Conservation (phyloP, 2,329 filamentous ascomycete genomes). For the Hirsutella rhossiliensis region DNA sequence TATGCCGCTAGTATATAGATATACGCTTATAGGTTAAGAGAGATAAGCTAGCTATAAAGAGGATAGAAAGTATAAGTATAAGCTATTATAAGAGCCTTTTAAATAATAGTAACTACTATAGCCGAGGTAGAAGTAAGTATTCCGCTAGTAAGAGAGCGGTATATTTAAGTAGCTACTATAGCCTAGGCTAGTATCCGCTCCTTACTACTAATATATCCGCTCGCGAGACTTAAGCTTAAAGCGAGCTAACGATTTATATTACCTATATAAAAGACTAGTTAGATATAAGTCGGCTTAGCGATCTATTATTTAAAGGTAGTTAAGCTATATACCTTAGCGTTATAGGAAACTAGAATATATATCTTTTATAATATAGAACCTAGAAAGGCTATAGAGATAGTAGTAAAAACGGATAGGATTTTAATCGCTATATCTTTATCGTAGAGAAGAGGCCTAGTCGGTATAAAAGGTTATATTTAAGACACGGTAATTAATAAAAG, state of each 20-base stretch:
- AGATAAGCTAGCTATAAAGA: neutral
- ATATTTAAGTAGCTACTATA: neutral
- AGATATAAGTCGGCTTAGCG: neutral
- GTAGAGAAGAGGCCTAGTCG: slow-evolving; percentile 1
- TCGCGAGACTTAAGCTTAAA: neutral
- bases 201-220: neutral
- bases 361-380: neutral
- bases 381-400: too few species aligned
- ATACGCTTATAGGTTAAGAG: neutral
- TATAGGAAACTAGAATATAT: neutral
- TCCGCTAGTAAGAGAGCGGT: neutral
- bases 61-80: slow-evolving; percentile 2
- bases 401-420: neutral
- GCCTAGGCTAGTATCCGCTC: neutral
- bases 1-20: neutral
- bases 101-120: neutral
- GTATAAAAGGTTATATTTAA: slow-evolving; percentile 1
- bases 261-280: neutral
- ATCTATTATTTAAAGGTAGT: neutral
- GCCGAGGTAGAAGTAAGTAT: slow-evolving; percentile 3
- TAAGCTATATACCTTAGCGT: neutral
- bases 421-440: slow-evolving; percentile 1
- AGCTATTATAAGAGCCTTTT: slow-evolving; percentile 1
- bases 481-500: neutral
- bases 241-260: neutral